These are phyloP conservation scores for Amphirosellinia nigrospora DNA, from an alignment of 495 filamentous ascomycete species.

Conservation along the genomic window DNA sequence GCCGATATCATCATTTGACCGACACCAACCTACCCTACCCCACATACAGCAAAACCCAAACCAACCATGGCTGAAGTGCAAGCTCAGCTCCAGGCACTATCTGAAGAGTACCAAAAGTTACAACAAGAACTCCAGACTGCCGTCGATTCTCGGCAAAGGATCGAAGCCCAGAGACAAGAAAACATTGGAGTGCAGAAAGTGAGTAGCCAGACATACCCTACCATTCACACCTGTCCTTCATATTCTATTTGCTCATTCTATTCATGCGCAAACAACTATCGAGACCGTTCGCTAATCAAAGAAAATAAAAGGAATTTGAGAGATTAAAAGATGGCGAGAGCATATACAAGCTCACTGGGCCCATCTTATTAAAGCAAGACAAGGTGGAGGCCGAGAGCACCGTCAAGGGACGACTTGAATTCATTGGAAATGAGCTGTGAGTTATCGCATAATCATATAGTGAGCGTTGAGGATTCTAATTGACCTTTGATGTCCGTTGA, in stretches of 20 bases:
- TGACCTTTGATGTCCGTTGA: slow-evolving; percentile 12
- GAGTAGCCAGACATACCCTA: slow-evolving; percentile 10
- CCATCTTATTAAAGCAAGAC: slow-evolving; percentile 93
- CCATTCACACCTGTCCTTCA: background rate
- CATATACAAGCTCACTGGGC: slow-evolving; percentile 95
- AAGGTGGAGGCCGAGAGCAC: slow-evolving; percentile 84
- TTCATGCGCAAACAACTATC: background rate
- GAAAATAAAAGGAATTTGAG: slow-evolving; percentile 69
- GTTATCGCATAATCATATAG: background rate
- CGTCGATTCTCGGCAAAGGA: slow-evolving; percentile 83
- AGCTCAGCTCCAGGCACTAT: slow-evolving; percentile 73
- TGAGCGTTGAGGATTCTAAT: slow-evolving; percentile 31
- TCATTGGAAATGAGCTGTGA: slow-evolving; percentile 93
- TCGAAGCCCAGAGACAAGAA: slow-evolving; percentile 93
- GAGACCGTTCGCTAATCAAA: background rate
- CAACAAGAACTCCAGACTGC: slow-evolving; percentile 82
- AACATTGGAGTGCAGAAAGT: slow-evolving; percentile 88
- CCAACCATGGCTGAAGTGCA: slow-evolving; percentile 57
- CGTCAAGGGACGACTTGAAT: slow-evolving; percentile 87
- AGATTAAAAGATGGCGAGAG: slow-evolving; percentile 77
- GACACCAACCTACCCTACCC: background rate
- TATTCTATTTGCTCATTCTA: background rate
- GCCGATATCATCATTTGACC: background rate
- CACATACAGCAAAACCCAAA: background rate
- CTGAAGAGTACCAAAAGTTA: slow-evolving; percentile 85